These are phyloP conservation scores for Coemansia sp. DNA, from an alignment of 371 early-diverging fungal genomes.

Conservation along the genomic window DNA sequence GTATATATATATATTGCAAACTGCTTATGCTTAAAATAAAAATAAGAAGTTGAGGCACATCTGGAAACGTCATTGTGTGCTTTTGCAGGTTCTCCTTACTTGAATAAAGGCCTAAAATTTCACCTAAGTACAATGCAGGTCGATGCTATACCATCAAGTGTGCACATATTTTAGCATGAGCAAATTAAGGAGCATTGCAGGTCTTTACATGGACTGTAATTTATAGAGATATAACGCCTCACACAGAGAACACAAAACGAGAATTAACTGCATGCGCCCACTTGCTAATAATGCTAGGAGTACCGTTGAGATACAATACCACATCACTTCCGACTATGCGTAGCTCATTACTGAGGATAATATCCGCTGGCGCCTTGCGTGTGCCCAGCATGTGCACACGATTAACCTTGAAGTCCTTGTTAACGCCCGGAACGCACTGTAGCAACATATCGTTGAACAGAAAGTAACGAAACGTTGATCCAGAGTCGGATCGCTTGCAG, in stretches of 20 bases:
- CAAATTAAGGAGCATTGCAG: too few species aligned
- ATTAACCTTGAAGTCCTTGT: conserved; percentile 35
- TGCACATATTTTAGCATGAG: too few species aligned
- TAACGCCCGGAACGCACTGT: conserved; percentile 46
- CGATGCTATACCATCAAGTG: too few species aligned
- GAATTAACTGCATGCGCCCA: conserved; percentile 48
- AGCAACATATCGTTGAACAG: conserved; percentile 61
- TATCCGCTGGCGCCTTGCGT: conserved; percentile 27
- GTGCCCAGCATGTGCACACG: conserved; percentile 29
- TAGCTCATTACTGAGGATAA: conserved; percentile 32
- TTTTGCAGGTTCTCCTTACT: too few species aligned
- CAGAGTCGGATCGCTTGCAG: conserved; percentile 30
- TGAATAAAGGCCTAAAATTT: too few species aligned
- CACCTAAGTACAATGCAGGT: too few species aligned
- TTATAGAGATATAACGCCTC: background rate
- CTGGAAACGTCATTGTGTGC: too few species aligned
- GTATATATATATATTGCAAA: too few species aligned
- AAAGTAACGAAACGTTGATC: conserved; percentile 51
- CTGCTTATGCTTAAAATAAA: too few species aligned
- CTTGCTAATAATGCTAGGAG: conserved; percentile 14
- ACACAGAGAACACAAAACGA: conserved; percentile 9
- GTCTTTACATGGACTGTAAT: background rate
- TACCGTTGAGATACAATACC: conserved; percentile 41
- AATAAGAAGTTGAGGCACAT: too few species aligned
- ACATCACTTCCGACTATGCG: conserved; percentile 38